These are phyloP conservation scores for Draba incana DNA, from an alignment of 345 rosid species.

Conservation along the genomic window DNA sequence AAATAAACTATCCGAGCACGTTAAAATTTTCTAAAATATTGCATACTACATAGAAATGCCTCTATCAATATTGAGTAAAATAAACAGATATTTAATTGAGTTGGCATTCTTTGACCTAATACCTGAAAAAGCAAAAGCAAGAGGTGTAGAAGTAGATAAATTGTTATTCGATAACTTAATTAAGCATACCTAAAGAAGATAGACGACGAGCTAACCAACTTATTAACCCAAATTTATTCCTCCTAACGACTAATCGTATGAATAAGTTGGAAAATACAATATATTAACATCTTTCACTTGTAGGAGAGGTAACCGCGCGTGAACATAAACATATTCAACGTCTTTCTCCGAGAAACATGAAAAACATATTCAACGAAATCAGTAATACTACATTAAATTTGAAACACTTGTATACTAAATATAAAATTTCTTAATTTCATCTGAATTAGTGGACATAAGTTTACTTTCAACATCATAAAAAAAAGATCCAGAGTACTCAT, in stretches of 20 bases:
- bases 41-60: not conserved
- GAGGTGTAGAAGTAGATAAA: conserved; percentile 31
- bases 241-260: not conserved
- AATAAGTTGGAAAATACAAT: not conserved
- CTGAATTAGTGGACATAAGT: no score
- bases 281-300: not conserved
- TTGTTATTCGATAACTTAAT: conserved; percentile 20
- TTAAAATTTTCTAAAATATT: not conserved
- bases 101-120: conserved; percentile 27
- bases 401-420: no score
- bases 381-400: no score
- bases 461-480: no score
- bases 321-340: no score
- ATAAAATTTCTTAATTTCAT: no score
- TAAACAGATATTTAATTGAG: conserved; percentile 1
- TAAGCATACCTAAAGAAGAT: conserved; percentile 20
- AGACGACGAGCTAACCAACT: conserved; percentile 35
- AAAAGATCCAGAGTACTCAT: no score
- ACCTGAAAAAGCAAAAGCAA: conserved; percentile 33
- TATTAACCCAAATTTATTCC: conserved; percentile 26
- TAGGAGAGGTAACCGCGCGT: no score
- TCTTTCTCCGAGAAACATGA: no score
- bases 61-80: not conserved
- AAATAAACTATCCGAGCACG: no score
- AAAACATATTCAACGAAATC: no score